Evolutionary conservation across 345 rosid genomes (phyloP).

Genomic region (Rubroshorea leprosula): DNA sequence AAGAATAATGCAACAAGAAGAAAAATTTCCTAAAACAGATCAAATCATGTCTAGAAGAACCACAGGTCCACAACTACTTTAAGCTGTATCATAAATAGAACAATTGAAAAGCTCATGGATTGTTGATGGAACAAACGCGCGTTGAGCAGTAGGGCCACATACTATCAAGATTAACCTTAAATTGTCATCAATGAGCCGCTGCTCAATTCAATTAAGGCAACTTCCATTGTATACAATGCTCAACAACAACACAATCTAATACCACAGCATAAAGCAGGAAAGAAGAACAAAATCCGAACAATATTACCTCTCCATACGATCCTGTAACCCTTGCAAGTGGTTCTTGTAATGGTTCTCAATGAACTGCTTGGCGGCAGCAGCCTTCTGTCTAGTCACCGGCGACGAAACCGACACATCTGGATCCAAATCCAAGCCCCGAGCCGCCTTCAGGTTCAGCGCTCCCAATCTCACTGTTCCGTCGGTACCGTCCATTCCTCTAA

Average conservation of each 20-base stretch:
- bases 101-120: not conserved
- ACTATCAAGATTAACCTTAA: too few species aligned
- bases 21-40: not conserved
- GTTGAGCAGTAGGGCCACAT: not conserved
- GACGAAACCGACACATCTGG: conserved; percentile 79
- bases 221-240: not conserved
- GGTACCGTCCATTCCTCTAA: conserved; percentile 60
- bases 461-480: conserved; percentile 80
- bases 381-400: conserved; percentile 92
- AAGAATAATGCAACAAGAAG: not conserved
- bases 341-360: conserved; percentile 97
- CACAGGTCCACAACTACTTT: conserved; percentile 1
- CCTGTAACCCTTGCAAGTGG: conserved; percentile 85
- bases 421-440: conserved; percentile 54
- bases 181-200: conserved; percentile 2
- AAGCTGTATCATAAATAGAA: not conserved
- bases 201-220: not conserved
- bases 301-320: conserved; percentile 77
- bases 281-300: not conserved
- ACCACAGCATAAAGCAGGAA: not conserved
- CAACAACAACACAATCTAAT: not conserved
- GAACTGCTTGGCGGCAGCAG: conserved; percentile 96
- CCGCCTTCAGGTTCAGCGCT: conserved; percentile 52
- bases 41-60: too few species aligned
- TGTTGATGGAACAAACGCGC: not conserved